phyloP scores from a whole-genome alignment of 2,329 filamentous ascomycete genomes.

The Colletotrichum chrysophilum region DNA sequence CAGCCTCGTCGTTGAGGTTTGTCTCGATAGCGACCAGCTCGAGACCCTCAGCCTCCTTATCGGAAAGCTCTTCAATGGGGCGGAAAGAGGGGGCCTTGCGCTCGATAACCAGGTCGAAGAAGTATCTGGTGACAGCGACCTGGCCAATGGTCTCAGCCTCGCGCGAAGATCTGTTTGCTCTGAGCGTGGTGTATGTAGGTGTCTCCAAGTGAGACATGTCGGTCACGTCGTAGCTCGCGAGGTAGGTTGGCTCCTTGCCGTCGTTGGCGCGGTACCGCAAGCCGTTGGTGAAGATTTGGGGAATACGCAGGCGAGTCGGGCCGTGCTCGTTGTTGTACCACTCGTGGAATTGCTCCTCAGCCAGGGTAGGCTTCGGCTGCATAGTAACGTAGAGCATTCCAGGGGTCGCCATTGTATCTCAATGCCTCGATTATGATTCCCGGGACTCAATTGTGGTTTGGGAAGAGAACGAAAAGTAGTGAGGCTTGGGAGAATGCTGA shows the following conservation, averaged over 20 bases:
- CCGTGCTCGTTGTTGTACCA: slow-evolving; percentile 97
- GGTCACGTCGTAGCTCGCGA: slow-evolving; percentile 83
- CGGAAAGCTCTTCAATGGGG: slow-evolving; percentile 63
- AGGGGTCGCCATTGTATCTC: slow-evolving; percentile 43
- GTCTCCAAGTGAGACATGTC: slow-evolving; percentile 74
- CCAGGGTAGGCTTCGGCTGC: slow-evolving; percentile 73
- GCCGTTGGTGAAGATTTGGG: slow-evolving; percentile 76
- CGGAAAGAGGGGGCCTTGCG: slow-evolving; percentile 61
- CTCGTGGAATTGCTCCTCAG: slow-evolving; percentile 78
- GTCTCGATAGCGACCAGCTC: slow-evolving; percentile 69
- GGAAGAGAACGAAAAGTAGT: no score
- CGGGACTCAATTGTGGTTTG: not conserved
- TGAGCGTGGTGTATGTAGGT: slow-evolving; percentile 71
- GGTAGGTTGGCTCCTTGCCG: slow-evolving; percentile 67
- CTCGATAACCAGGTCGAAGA: slow-evolving; percentile 71
- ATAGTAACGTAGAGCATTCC: slow-evolving; percentile 88
- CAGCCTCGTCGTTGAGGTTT: slow-evolving; percentile 54
- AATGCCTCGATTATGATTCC: not conserved
- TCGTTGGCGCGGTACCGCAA: slow-evolving; percentile 79
- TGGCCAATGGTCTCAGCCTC: slow-evolving; percentile 60
- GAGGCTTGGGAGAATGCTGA: not conserved
- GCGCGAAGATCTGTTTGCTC: slow-evolving; percentile 59
- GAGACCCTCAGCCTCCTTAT: slow-evolving; percentile 62
- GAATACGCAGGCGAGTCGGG: slow-evolving; percentile 77
- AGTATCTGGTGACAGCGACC: slow-evolving; percentile 70